Evolutionary conservation across 2,329 filamentous ascomycete species (phyloP).

Genomic region (Verticillium zaregamsianum): DNA sequence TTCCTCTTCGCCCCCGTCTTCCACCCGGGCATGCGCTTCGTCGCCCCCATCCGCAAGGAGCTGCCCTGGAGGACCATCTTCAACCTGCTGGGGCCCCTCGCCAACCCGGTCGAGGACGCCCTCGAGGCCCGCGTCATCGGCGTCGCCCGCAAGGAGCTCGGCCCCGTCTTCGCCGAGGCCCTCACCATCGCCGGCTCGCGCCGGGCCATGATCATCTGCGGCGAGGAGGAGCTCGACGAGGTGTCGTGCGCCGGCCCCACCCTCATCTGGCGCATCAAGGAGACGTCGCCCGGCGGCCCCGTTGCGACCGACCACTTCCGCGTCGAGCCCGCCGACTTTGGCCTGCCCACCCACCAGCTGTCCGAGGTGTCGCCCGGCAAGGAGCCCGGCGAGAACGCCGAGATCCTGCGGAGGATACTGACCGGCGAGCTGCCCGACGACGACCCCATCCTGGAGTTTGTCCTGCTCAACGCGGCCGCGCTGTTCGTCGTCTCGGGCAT

Average conservation of each 20-base stretch:
- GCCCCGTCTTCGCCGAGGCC: slow-evolving; percentile 84
- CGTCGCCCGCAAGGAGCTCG: slow-evolving; percentile 82
- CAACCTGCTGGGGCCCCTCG: slow-evolving; percentile 89
- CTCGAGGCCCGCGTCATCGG: slow-evolving; percentile 93
- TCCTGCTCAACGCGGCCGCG: slow-evolving; percentile 89
- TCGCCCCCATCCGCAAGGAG: slow-evolving; percentile 79
- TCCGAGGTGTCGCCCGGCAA: slow-evolving; percentile 78
- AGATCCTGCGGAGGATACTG: slow-evolving; percentile 74
- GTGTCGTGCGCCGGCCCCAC: slow-evolving; percentile 86
- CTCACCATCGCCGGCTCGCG: slow-evolving; percentile 69
- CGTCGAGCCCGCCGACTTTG: slow-evolving; percentile 82
- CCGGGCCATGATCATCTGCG: slow-evolving; percentile 89
- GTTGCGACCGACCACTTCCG: slow-evolving; percentile 70
- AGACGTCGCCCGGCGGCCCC: slow-evolving; percentile 27
- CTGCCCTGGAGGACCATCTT: slow-evolving; percentile 96
- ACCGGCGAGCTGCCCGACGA: slow-evolving; percentile 67
- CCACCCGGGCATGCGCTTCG: slow-evolving; percentile 90
- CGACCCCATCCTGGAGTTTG: slow-evolving; percentile 86
- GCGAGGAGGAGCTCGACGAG: slow-evolving; percentile 92
- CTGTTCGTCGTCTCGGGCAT: slow-evolving; percentile 81
- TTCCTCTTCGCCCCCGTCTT: slow-evolving; percentile 96
- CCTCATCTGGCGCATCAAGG: slow-evolving; percentile 75
- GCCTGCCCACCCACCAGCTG: slow-evolving; percentile 70
- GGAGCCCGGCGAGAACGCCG: slow-evolving; percentile 81
- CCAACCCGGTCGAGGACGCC: slow-evolving; percentile 79